These are phyloP conservation scores for Penicillium herquei DNA, from an alignment of 495 filamentous ascomycete genomes.

Conservation along the genomic window DNA sequence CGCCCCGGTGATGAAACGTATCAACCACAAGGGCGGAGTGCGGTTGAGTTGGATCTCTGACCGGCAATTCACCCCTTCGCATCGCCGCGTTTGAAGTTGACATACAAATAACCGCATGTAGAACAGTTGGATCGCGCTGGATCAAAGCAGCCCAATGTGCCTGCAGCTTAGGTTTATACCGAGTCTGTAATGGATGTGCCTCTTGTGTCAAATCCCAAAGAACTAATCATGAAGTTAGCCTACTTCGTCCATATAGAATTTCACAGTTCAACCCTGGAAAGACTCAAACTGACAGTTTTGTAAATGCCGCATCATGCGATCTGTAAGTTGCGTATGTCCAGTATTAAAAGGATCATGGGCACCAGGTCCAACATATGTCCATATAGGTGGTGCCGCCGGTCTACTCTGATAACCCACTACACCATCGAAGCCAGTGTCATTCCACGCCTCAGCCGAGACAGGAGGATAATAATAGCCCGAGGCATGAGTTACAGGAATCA, in stretches of 20 bases:
- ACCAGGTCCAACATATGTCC: constrained; percentile 32
- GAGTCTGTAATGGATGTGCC: constrained; percentile 41
- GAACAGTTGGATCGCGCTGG: constrained; percentile 38
- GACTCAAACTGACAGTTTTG: constrained; percentile 35
- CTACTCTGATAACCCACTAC: constrained; percentile 11
- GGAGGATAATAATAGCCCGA: constrained; percentile 15
- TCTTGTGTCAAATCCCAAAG: constrained; percentile 40
- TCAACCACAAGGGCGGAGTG: constrained; percentile 40
- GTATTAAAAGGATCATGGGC: constrained; percentile 43
- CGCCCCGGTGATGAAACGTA: constrained; percentile 45
- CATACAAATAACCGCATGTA: constrained; percentile 46
- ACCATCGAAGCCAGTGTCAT: constrained; percentile 11
- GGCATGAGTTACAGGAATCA: constrained; percentile 6
- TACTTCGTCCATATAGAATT: background rate
- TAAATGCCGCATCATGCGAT: constrained; percentile 44
- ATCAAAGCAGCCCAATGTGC: constrained; percentile 43
- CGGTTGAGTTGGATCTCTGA: constrained; percentile 36
- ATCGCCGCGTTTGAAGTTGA: constrained; percentile 43
- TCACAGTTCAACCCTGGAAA: background rate
- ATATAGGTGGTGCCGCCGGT: constrained; percentile 12
- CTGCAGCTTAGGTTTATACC: constrained; percentile 38
- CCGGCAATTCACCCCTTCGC: constrained; percentile 35
- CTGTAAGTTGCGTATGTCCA: constrained; percentile 41
- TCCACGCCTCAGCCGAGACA: constrained; percentile 3
- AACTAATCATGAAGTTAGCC: constrained; percentile 28